Conservation (phyloP, 768 basidiomycete species). For the Scleroderma citrinum region DNA sequence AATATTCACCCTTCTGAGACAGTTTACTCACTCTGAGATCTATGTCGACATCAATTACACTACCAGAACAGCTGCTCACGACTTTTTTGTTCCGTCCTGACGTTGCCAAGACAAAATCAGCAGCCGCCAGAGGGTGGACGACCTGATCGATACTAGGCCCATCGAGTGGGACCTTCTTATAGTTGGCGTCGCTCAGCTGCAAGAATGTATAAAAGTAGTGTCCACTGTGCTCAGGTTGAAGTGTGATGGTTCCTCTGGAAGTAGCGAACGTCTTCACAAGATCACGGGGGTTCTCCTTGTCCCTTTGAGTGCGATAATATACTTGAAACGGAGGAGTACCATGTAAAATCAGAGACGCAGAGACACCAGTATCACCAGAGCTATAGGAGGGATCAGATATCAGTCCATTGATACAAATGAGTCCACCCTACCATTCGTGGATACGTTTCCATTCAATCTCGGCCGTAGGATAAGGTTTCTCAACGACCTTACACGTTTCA, state of each 20-base stretch:
- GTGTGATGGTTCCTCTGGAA: constrained; percentile 74
- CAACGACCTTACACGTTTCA: constrained; percentile 69
- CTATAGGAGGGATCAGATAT: constrained; percentile 32
- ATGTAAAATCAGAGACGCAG: constrained; percentile 77
- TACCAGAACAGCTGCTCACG: constrained; percentile 77
- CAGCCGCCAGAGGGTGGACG: constrained; percentile 83
- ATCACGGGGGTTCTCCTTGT: constrained; percentile 59
- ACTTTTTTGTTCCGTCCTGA: constrained; percentile 44
- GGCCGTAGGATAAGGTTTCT: constrained; percentile 71
- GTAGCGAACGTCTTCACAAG: constrained; percentile 52
- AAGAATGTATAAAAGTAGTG: constrained; percentile 82
- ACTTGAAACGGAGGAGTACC: constrained; percentile 89
- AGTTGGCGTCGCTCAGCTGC: constrained; percentile 78
- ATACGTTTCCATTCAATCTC: constrained; percentile 87
- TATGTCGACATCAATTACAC: constrained; percentile 68
- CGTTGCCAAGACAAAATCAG: constrained; percentile 52
- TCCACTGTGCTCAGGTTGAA: constrained; percentile 86
- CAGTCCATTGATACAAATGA: background rate
- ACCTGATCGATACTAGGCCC: constrained; percentile 80
- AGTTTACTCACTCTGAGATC: constrained; percentile 60
- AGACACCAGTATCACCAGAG: constrained; percentile 88
- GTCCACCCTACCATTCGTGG: constrained; percentile 67
- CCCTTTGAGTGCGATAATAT: constrained; percentile 67
- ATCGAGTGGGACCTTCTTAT: constrained; percentile 66
- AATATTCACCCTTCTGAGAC: background rate